Conservation (phyloP, 2,329 filamentous ascomycete species). For the Ramularia endophylla region DNA sequence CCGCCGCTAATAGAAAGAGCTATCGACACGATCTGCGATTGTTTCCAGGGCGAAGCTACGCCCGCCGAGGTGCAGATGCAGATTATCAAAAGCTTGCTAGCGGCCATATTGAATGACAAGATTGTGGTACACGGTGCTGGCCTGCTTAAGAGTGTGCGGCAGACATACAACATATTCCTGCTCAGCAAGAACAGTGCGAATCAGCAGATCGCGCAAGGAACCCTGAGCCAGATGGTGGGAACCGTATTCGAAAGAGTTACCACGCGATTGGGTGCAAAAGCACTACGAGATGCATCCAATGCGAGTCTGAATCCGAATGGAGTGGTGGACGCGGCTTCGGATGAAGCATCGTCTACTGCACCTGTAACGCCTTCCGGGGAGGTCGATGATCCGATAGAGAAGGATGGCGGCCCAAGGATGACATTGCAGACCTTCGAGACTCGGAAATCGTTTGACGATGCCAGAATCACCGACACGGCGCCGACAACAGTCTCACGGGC, state of each 20-base stretch:
- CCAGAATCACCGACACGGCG: slow-evolving; percentile 59
- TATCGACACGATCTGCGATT: slow-evolving; percentile 99
- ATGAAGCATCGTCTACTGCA: slow-evolving; percentile 23
- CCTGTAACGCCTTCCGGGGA: slow-evolving; percentile 25
- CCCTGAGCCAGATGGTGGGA: slow-evolving; percentile 95
- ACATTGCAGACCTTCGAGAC: slow-evolving; percentile 65
- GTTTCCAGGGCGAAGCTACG: slow-evolving; percentile 94
- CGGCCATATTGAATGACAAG: slow-evolving; percentile 96
- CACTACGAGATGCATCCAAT: slow-evolving; percentile 58
- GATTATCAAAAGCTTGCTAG: slow-evolving; percentile 93
- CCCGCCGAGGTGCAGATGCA: slow-evolving; percentile 89
- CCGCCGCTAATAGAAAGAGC: slow-evolving; percentile 89
- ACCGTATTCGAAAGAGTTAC: slow-evolving; percentile 97
- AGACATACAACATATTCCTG: slow-evolving; percentile 98
- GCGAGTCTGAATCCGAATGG: slow-evolving; percentile 38
- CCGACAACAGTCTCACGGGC: slow-evolving; percentile 61
- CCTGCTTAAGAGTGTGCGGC: slow-evolving; percentile 88
- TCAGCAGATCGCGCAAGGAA: slow-evolving; percentile 95
- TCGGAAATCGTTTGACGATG: slow-evolving; percentile 59
- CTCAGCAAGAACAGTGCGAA: slow-evolving; percentile 90
- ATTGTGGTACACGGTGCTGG: slow-evolving; percentile 97
- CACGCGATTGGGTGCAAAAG: slow-evolving; percentile 77
- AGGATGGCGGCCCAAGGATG: slow-evolving; percentile 51
- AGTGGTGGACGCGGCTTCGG: slow-evolving; percentile 20
- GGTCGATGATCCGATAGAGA: slow-evolving; percentile 40